These are phyloP conservation scores for Neofusicoccum laricinum DNA, from an alignment of 2,329 filamentous ascomycete genomes.

Conservation along the genomic window DNA sequence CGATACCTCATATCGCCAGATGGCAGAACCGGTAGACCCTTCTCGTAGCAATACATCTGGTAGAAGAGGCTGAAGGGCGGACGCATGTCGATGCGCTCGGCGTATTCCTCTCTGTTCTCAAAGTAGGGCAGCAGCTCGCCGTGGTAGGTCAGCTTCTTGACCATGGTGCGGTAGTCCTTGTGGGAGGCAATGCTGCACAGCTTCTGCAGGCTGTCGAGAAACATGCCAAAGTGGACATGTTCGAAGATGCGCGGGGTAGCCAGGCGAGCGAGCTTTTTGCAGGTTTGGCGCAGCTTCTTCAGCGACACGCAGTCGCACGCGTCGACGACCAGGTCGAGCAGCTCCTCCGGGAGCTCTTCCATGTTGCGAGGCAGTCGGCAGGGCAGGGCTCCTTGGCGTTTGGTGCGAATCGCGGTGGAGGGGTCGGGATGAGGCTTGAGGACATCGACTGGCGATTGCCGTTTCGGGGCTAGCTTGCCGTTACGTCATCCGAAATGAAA, in stretches of 20 bases:
- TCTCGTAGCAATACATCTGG: conserved; percentile 18
- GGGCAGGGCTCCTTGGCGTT: neutral
- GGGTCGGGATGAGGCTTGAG: neutral
- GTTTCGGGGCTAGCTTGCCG: neutral
- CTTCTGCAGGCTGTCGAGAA: conserved; percentile 21
- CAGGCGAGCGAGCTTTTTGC: conserved; percentile 19
- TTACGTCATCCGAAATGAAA: conserved; percentile 6
- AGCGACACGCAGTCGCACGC: conserved; percentile 21
- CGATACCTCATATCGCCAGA: conserved; percentile 3
- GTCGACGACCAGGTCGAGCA: conserved; percentile 24
- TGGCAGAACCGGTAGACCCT: conserved; percentile 9
- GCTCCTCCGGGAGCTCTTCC: conserved; percentile 24
- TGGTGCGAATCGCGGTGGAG: neutral
- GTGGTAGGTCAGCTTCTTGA: conserved; percentile 26
- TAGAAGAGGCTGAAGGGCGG: conserved; percentile 14
- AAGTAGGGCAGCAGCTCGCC: conserved; percentile 25
- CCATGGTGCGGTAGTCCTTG: conserved; percentile 22
- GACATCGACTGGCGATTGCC: neutral
- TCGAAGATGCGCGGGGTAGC: conserved; percentile 24
- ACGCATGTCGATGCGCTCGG: conserved; percentile 16
- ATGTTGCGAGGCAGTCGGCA: neutral
- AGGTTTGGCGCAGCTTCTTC: conserved; percentile 22
- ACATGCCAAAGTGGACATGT: conserved; percentile 24
- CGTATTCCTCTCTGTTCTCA: conserved; percentile 2
- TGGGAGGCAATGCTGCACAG: conserved; percentile 20